Evolutionary conservation across 2,329 filamentous ascomycete species (phyloP).

Genomic region (Neonectria coccinea): DNA sequence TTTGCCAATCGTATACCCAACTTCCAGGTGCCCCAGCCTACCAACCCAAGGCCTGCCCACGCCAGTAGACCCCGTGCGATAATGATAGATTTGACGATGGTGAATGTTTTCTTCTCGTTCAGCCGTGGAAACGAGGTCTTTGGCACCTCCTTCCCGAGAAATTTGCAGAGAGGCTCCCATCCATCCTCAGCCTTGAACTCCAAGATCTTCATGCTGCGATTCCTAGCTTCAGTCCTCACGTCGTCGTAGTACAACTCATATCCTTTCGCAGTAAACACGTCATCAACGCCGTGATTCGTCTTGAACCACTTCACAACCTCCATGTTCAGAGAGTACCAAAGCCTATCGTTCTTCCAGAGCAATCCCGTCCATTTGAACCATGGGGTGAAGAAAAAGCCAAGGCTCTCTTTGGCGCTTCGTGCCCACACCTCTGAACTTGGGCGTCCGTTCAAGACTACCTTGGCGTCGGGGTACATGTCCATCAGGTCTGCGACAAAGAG

Average conservation of each 20-base stretch:
- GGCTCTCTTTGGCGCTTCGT: conserved; percentile 40
- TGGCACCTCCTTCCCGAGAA: conserved; percentile 40
- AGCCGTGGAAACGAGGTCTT: conserved; percentile 32
- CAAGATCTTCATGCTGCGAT: conserved; percentile 44
- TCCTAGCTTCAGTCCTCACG: conserved; percentile 46
- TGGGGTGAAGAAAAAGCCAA: conserved; percentile 47
- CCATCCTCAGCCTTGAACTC: conserved; percentile 51
- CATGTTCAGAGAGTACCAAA: conserved; percentile 45
- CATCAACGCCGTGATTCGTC: not conserved
- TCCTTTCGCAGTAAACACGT: conserved; percentile 10
- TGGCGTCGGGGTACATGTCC: conserved; percentile 53
- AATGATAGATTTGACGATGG: conserved; percentile 30
- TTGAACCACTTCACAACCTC: conserved; percentile 8
- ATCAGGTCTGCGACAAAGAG: conserved; percentile 52
- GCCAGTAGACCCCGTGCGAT: conserved; percentile 32
- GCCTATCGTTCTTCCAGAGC: conserved; percentile 45
- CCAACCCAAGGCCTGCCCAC: conserved; percentile 28
- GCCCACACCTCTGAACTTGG: conserved; percentile 44
- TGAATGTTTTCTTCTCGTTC: conserved; percentile 37
- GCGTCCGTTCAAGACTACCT: conserved; percentile 50
- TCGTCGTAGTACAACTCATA: conserved; percentile 38
- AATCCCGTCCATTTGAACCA: conserved; percentile 43
- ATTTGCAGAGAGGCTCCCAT: conserved; percentile 58
- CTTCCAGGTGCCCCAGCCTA: conserved; percentile 31
- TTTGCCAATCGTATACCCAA: not conserved